These are phyloP conservation scores for Macrolepiota albuminosa DNA, from an alignment of 768 basidiomycete species.

Conservation along the genomic window DNA sequence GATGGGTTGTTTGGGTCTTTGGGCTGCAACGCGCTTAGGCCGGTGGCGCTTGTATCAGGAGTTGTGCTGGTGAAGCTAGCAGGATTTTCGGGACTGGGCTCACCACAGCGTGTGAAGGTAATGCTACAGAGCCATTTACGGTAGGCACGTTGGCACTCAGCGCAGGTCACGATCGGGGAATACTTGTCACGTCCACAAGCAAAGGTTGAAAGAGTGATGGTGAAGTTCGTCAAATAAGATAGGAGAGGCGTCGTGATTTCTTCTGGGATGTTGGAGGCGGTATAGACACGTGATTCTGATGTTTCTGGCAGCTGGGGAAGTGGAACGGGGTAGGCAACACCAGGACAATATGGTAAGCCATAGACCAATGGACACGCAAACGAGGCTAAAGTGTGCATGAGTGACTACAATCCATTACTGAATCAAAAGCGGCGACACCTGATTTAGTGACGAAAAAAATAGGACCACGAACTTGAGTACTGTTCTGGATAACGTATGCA, in stretches of 20 bases:
- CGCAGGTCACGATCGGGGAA: slow-evolving; percentile 73
- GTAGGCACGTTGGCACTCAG: slow-evolving; percentile 70
- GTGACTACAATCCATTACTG: background rate
- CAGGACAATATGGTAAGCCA: slow-evolving; percentile 72
- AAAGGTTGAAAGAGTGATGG: slow-evolving; percentile 62
- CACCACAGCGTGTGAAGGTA: slow-evolving; percentile 72
- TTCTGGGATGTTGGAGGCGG: slow-evolving; percentile 45
- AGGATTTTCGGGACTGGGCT: slow-evolving; percentile 34
- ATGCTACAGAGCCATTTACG: slow-evolving; percentile 73
- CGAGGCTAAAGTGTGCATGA: slow-evolving; percentile 33
- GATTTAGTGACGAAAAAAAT: slow-evolving; percentile 76
- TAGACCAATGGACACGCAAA: slow-evolving; percentile 70
- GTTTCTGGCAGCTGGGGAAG: slow-evolving; percentile 44
- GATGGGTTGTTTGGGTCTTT: slow-evolving; percentile 16
- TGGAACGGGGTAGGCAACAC: slow-evolving; percentile 64
- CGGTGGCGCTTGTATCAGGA: slow-evolving; percentile 27
- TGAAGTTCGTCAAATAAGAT: slow-evolving; percentile 67
- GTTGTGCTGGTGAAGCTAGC: slow-evolving; percentile 28
- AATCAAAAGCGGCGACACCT: slow-evolving; percentile 26
- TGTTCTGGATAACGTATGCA: slow-evolving; percentile 56
- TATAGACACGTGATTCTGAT: slow-evolving; percentile 35
- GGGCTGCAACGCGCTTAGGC: slow-evolving; percentile 21
- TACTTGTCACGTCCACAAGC: slow-evolving; percentile 80
- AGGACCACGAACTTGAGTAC: slow-evolving; percentile 57
- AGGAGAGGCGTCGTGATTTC: slow-evolving; percentile 47